These are phyloP conservation scores for Lotus japonicus DNA, from an alignment of 306 rosid species.

Conservation along the genomic window DNA sequence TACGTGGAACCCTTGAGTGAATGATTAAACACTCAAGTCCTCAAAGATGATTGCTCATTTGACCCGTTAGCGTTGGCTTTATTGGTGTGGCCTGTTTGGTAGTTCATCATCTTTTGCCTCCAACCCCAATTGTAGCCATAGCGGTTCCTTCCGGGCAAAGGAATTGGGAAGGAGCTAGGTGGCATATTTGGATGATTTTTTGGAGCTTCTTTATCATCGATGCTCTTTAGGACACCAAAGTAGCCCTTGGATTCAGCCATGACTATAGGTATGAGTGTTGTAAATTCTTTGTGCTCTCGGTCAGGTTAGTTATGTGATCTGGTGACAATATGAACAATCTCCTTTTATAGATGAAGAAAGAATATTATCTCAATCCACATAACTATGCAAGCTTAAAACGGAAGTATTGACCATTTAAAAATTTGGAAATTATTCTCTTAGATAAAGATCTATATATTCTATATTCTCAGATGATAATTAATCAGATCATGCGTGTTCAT, in stretches of 20 bases:
- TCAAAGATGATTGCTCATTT: conserved; percentile 10
- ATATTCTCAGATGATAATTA: neutral
- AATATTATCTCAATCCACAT: neutral
- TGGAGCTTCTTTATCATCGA: conserved; percentile 4
- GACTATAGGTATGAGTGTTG: neutral
- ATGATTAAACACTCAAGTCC: neutral
- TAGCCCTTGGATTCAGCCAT: neutral
- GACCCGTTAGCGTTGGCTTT: neutral
- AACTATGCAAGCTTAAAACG: conserved; percentile 4
- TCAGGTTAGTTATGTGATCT: conserved; percentile 5
- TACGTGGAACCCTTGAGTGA: too few species aligned
- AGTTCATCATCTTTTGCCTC: neutral
- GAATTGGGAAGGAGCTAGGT: conserved; percentile 12
- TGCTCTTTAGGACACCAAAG: neutral
- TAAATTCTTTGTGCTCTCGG: conserved; percentile 1
- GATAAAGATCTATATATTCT: neutral
- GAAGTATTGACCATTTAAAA: neutral
- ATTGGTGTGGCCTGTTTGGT: neutral
- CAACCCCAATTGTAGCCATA: neutral
- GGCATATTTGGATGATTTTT: conserved; percentile 20
- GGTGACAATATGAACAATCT: neutral
- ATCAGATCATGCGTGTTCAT: neutral
- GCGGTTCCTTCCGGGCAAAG: conserved; percentile 32
- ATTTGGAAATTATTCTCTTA: neutral
- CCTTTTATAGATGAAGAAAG: conserved; percentile 21